A percentile compares a stretch with the other conserved stretches of the same genome.
phyloP scores from a whole-genome alignment of 305 asterid genomes.

The Solanum hybrid region DNA sequence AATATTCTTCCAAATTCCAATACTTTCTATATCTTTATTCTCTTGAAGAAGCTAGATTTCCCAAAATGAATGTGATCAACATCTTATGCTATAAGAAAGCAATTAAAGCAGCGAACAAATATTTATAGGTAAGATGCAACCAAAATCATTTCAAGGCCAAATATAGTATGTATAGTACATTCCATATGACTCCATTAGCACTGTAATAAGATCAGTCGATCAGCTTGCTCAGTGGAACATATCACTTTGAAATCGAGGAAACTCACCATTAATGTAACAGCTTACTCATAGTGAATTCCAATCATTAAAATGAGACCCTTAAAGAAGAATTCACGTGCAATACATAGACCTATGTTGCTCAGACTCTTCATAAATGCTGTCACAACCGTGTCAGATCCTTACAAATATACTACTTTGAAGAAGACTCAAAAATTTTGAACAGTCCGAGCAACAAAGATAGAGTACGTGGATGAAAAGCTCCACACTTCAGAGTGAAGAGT shows the following conservation, averaged over 20 bases:
- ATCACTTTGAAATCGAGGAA: not conserved
- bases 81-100: not conserved
- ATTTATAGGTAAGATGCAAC: not conserved
- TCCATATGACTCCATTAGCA: not conserved
- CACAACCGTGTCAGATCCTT: not conserved
- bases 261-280: not conserved
- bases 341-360: not conserved
- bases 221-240: not conserved
- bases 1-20: not conserved
- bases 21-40: not conserved
- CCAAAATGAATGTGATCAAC: not conserved
- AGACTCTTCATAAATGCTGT: not conserved
- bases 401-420: not conserved
- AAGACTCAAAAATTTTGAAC: not conserved
- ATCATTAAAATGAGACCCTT: not conserved
- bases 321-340: not conserved
- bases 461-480: not conserved
- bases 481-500: not conserved
- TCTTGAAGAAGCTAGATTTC: not conserved
- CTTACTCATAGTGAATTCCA: not conserved
- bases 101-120: not conserved
- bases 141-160: not conserved
- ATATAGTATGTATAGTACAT: not conserved
- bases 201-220: not conserved
- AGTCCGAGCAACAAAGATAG: not conserved